Evolutionary conservation across 768 basidiomycete genomes (phyloP).

Genomic region (Collybiopsis confluens): DNA sequence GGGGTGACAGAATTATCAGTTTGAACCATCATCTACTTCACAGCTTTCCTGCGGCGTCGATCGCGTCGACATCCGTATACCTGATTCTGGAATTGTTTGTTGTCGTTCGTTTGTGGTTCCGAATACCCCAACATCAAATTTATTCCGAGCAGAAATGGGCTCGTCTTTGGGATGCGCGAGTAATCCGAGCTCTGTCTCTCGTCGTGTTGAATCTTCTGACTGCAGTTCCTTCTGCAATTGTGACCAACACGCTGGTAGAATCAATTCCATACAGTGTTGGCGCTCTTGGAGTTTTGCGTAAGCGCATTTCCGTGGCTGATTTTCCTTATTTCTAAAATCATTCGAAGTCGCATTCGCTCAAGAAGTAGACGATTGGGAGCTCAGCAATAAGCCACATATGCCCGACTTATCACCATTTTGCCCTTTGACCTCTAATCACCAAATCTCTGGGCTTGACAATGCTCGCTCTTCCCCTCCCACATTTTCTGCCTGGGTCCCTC

Average conservation of each 20-base stretch:
- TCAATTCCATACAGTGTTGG: conserved; percentile 40
- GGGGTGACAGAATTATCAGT: neutral
- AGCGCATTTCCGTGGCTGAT: conserved; percentile 8
- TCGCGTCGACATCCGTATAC: conserved; percentile 30
- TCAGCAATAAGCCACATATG: conserved; percentile 3
- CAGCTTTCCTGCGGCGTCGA: conserved; percentile 36
- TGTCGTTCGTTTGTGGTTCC: conserved; percentile 25
- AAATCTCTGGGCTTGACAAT: neutral
- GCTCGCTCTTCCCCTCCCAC: conserved; percentile 7
- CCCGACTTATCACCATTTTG: conserved; percentile 11
- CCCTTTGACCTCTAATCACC: conserved; percentile 12
- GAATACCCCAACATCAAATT: conserved; percentile 18
- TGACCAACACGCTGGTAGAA: conserved; percentile 32
- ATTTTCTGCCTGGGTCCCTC: conserved; percentile 6
- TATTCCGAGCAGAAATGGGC: conserved; percentile 12
- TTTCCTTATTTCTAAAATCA: neutral
- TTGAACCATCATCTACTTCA: neutral
- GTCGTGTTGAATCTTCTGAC: conserved; percentile 39
- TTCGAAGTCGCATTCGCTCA: conserved; percentile 14
- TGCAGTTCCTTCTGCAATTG: conserved; percentile 28
- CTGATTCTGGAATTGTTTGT: conserved; percentile 35
- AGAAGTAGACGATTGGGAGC: neutral
- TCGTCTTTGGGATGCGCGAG: conserved; percentile 23
- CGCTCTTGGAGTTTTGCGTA: conserved; percentile 37
- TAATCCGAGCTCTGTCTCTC: conserved; percentile 34